A percentile compares a stretch with the other conserved stretches of the same genome.
Conservation (phyloP, 2,329 filamentous ascomycete genomes). For the Myriosclerotinia scirpicola region DNA sequence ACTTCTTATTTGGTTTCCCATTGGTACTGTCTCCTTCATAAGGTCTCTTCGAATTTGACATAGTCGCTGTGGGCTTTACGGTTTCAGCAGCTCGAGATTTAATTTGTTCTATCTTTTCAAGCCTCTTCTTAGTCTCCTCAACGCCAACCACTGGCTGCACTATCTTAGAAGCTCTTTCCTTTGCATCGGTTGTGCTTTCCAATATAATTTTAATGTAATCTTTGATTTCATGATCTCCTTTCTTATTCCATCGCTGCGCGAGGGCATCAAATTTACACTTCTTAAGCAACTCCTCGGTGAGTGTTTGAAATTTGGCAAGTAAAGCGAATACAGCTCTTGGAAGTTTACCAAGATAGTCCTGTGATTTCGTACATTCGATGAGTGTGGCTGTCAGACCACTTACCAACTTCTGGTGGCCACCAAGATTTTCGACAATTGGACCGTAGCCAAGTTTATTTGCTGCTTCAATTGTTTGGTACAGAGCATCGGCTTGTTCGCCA, state of each 20-base stretch:
- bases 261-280: conserved; percentile 67
- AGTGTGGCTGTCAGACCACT: conserved; percentile 55
- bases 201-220: conserved; percentile 59
- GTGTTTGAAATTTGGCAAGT: conserved; percentile 60
- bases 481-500: conserved; percentile 48
- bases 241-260: conserved; percentile 60
- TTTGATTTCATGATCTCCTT: conserved; percentile 64
- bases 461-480: conserved; percentile 54
- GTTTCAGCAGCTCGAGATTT: conserved; percentile 32
- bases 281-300: conserved; percentile 57
- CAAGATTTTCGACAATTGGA: conserved; percentile 57
- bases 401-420: conserved; percentile 57
- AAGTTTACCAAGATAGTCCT: conserved; percentile 54
- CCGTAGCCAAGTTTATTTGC: conserved; percentile 56
- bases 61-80: conserved; percentile 24
- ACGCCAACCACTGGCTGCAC: conserved; percentile 44
- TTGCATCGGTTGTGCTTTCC: conserved; percentile 39
- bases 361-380: conserved; percentile 53
- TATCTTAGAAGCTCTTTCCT: conserved; percentile 43
- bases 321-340: conserved; percentile 59
- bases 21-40: conserved; percentile 38
- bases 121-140: conserved; percentile 34
- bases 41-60: conserved; percentile 37
- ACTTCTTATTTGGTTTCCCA: conserved; percentile 40
- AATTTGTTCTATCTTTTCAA: conserved; percentile 33